A percentile compares a stretch with the other conserved stretches of the same genome.
These are phyloP conservation scores for Ophiostoma ulmi DNA, from an alignment of 2,329 filamentous ascomycete species.

Conservation along the genomic window DNA sequence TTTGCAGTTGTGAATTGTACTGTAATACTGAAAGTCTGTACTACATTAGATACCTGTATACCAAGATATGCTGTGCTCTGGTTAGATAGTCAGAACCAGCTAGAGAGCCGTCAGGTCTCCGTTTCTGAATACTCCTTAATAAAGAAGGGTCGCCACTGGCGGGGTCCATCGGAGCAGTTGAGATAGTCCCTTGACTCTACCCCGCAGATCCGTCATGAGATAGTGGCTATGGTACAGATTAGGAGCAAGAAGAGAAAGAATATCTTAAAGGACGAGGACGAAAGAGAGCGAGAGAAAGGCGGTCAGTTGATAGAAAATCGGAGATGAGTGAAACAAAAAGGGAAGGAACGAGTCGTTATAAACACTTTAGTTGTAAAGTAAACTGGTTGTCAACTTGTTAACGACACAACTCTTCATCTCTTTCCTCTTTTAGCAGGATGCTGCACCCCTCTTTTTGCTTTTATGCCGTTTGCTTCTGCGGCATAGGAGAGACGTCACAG, in stretches of 20 bases:
- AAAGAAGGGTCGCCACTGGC: neutral
- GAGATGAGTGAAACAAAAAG: neutral
- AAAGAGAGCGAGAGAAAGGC: neutral
- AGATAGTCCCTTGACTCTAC: neutral
- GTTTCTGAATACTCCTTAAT: neutral
- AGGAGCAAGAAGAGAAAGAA: neutral
- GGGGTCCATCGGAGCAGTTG: neutral
- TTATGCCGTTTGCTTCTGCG: neutral
- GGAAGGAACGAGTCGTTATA: neutral
- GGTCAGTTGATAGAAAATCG: neutral
- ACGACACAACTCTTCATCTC: neutral
- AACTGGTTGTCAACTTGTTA: neutral
- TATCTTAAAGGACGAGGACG: neutral
- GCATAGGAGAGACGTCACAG: neutral
- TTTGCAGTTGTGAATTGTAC: neutral
- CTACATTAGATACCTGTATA: neutral
- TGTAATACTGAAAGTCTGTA: neutral
- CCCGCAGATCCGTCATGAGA: constrained; percentile 1
- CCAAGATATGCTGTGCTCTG: neutral
- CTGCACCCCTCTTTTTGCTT: neutral
- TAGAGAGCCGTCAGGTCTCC: neutral
- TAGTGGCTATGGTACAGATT: neutral
- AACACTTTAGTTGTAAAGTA: neutral
- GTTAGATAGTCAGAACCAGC: too few species aligned
- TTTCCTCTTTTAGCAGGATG: neutral